These are phyloP conservation scores for Thamnidium elegans DNA, from an alignment of 192 early-diverging fungal genomes.

Conservation along the genomic window DNA sequence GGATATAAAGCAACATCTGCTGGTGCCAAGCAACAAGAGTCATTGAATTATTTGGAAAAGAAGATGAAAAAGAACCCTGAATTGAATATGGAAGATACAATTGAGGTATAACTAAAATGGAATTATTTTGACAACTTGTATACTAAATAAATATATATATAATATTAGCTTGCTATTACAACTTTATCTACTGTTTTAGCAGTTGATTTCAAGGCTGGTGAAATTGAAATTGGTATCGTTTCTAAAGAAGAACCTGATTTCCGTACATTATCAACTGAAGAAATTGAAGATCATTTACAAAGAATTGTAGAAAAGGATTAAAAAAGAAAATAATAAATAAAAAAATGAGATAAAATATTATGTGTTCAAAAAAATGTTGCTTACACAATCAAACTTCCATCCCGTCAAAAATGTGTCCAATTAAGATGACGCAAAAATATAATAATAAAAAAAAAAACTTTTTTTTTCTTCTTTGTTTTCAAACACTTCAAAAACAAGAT, in stretches of 20 bases:
- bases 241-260: constrained; percentile 72
- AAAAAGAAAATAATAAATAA: constrained; percentile 13
- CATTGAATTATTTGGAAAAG: constrained; percentile 96
- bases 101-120: constrained; percentile 65
- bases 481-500: too few relatives aligned
- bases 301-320: constrained; percentile 87
- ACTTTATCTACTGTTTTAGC: constrained; percentile 89
- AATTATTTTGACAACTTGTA: not conserved
- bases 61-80: constrained; percentile 90
- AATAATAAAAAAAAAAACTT: not conserved
- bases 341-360: not conserved
- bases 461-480: not conserved
- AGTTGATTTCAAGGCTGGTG: constrained; percentile 93
- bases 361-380: too few relatives aligned
- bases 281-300: constrained; percentile 89
- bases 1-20: constrained; percentile 96
- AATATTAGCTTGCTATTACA: constrained; percentile 89
- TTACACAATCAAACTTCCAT: not conserved
- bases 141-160: too few relatives aligned
- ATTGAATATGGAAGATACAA: constrained; percentile 79
- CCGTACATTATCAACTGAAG: constrained; percentile 67
- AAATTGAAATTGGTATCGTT: constrained; percentile 94
- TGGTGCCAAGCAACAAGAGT: constrained; percentile 94
- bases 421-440: too few relatives aligned
- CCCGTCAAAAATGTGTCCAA: not conserved